Base-by-base conservation (phyloP, 352 stramenopile species). In the Phytophthora europaea region DNA sequence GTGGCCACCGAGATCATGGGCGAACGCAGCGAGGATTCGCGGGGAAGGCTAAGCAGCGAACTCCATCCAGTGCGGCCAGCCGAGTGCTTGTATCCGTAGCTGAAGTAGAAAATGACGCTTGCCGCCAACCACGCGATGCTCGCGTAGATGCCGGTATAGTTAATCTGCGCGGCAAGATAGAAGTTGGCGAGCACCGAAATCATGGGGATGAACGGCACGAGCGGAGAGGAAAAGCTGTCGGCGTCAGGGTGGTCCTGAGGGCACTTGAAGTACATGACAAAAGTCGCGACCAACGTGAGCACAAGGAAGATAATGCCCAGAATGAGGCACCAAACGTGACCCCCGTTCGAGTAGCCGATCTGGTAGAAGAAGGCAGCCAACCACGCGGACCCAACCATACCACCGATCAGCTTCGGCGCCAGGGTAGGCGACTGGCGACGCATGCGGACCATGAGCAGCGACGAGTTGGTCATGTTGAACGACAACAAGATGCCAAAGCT, bases 401-500 rank as follows among this genome's bases (percentile, higher is more conserved):
- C 54, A n/a, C 48, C 71, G 33, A 87, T 89, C 31, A 90, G 71
- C 51, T 79, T 81, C 2, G 81, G 75, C 3, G 78, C 78, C 31
- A 83, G 70, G 9, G 22, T 58, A 12, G 89, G 81, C 18, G 85
- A 91, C n/a, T 81, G 72, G 26, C 90, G 82, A 55, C 80, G 79
- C 55, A 77, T 92, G 48, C 90, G 88, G n/a, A 92, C 67, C 61
- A 96, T 85, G 12, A 97, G 67, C 8, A 97, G 77, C 65, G 88
- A 83, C 33, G 77, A 73, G 61, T 96, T 97, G 34, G 89, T 84
- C 69, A 97, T 87, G 75, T 93, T 94, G 77, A 98, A 97, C 18
- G 88, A 94, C n/a, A 98, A 51, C 23, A 98, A 61, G 34, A 97
- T 95, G 47, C 92, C 92, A 58, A 96, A 95, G 73, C 76, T 94